phyloP scores from a whole-genome alignment of 2,329 filamentous ascomycete species.

The Fusarium sp. region DNA sequence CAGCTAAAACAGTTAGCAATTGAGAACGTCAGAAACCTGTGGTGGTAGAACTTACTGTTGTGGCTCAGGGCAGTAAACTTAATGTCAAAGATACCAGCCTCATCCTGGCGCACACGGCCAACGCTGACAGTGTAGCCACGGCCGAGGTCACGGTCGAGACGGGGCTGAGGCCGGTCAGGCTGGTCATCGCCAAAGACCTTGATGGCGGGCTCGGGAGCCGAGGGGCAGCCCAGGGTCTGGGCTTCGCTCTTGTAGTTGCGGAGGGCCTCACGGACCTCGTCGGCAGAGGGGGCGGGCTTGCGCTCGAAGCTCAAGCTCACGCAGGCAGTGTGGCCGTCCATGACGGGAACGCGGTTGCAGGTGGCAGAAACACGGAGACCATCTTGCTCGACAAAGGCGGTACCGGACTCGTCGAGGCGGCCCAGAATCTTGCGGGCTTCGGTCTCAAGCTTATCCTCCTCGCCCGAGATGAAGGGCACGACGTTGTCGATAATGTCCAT shows the following conservation, averaged over 20 bases:
- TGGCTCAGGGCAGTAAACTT: slow-evolving; percentile 96
- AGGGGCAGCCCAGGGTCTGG: slow-evolving; percentile 85
- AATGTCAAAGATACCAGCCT: slow-evolving; percentile 90
- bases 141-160: slow-evolving; percentile 87
- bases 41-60: slow-evolving; percentile 62
- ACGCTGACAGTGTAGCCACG: slow-evolving; percentile 92
- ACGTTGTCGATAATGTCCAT: slow-evolving; percentile 99
- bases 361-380: slow-evolving; percentile 83
- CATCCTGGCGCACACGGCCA: slow-evolving; percentile 86
- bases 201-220: slow-evolving; percentile 84
- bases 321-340: slow-evolving; percentile 96
- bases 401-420: slow-evolving; percentile 74
- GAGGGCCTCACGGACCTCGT: slow-evolving; percentile 83
- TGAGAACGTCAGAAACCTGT: background rate
- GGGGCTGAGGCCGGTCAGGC: slow-evolving; percentile 88
- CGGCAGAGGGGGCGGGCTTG: slow-evolving; percentile 77
- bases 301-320: slow-evolving; percentile 86
- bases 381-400: slow-evolving; percentile 80
- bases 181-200: slow-evolving; percentile 81
- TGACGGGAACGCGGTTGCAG: slow-evolving; percentile 93
- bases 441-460: slow-evolving; percentile 96
- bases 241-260: slow-evolving; percentile 85
- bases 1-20: slow-evolving; percentile 61
- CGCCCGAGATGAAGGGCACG: slow-evolving; percentile 90
- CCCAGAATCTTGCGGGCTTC: slow-evolving; percentile 97